Conservation (phyloP, 441 rosid species). For the Rhodomyrtus psidioides region DNA sequence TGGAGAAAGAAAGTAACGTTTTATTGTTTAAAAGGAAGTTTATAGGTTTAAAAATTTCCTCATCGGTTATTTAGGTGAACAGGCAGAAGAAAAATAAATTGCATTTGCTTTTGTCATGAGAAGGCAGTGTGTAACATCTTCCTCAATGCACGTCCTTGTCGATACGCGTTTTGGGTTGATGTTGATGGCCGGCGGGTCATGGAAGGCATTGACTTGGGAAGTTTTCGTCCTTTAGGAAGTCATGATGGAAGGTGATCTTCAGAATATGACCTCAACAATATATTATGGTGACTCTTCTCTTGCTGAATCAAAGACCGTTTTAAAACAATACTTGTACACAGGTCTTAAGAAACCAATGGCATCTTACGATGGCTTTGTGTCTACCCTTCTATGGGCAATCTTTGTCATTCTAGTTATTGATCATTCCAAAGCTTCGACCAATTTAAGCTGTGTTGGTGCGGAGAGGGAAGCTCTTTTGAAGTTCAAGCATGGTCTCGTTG, state of each 20-base stretch:
- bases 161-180: background rate
- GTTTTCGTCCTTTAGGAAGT: background rate
- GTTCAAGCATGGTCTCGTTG: background rate
- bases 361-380: background rate
- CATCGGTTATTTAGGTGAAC: background rate
- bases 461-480: background rate
- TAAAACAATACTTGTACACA: background rate
- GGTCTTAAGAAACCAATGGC: background rate
- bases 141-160: background rate
- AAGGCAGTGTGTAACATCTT: background rate
- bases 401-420: background rate
- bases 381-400: background rate
- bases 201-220: too few species aligned
- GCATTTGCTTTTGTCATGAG: background rate
- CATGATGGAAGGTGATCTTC: background rate
- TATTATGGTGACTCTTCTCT: background rate
- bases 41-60: background rate
- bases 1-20: too few species aligned
- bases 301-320: background rate
- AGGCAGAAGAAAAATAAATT: too few species aligned
- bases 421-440: background rate
- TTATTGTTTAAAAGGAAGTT: too few species aligned
- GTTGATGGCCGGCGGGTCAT: background rate
- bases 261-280: fast-evolving
- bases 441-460: background rate